A percentile compares a stretch with the other conserved stretches of the same genome.
Evolutionary conservation across 73 alveolate genomes (phyloP).

Genomic region (Paraurostyla sp.): DNA sequence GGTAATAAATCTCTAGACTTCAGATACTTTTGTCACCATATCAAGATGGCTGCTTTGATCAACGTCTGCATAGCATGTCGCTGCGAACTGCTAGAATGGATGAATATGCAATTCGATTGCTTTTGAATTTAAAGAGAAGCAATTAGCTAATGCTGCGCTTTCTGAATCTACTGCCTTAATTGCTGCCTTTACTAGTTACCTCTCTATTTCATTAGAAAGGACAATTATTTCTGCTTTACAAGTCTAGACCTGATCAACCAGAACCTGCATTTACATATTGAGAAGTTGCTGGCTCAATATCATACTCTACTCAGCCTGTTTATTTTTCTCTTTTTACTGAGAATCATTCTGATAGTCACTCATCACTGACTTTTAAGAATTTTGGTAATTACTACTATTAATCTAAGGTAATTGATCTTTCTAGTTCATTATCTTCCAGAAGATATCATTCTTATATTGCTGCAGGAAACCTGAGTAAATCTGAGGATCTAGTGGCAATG

Average conservation of each 20-base stretch:
- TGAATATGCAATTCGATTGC: constrained; percentile 57
- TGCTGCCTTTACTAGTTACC: constrained; percentile 40
- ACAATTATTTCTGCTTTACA: constrained; percentile 65
- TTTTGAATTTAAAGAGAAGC: constrained; percentile 49
- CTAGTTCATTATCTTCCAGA: constrained; percentile 63
- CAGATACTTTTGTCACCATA: constrained; percentile 75
- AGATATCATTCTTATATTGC: constrained; percentile 55
- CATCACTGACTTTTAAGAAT: neutral
- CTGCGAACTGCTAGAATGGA: constrained; percentile 77
- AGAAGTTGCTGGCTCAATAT: neutral
- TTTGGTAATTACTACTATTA: neutral
- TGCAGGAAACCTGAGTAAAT: neutral
- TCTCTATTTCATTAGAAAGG: constrained; percentile 62
- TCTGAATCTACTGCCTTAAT: constrained; percentile 60
- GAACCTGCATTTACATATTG: constrained; percentile 16
- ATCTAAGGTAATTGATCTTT: constrained; percentile 35
- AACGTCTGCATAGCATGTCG: constrained; percentile 62
- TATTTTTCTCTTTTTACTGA: neutral
- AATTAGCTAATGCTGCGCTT: constrained; percentile 53
- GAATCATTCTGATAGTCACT: neutral
- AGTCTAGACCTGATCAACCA: constrained; percentile 42
- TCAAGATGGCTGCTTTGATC: constrained; percentile 75
- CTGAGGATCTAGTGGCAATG: constrained; percentile 55
- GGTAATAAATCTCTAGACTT: constrained; percentile 70
- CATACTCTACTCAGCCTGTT: constrained; percentile 32